These are phyloP conservation scores for Dipodascus geniculatus DNA, from an alignment of 805 yeast species.

Conservation along the genomic window DNA sequence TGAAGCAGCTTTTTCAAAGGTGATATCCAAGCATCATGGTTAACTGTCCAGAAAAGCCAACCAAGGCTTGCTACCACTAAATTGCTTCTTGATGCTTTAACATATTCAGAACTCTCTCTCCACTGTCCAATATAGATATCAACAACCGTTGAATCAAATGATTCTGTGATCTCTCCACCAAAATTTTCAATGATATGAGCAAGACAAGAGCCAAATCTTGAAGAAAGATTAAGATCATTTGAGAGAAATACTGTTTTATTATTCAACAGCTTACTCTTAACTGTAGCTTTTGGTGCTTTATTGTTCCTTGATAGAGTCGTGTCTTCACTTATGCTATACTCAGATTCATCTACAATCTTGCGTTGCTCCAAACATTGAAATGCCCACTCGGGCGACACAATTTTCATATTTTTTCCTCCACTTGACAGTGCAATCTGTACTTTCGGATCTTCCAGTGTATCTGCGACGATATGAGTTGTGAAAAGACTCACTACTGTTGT, in stretches of 20 bases:
- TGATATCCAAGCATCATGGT: conserved; percentile 39
- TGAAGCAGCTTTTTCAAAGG: conserved; percentile 52
- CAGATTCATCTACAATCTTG: conserved; percentile 37
- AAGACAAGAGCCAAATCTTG: conserved; percentile 31
- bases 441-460: conserved; percentile 4
- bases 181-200: conserved; percentile 33
- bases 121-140: conserved; percentile 51
- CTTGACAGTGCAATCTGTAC: conserved; percentile 35
- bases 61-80: conserved; percentile 50
- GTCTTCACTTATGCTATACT: conserved; percentile 9
- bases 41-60: conserved; percentile 66
- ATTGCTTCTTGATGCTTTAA: conserved; percentile 31
- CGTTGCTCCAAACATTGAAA: conserved; percentile 51
- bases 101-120: conserved; percentile 46
- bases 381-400: conserved; percentile 74
- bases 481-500: conserved; percentile 49
- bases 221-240: conserved; percentile 44
- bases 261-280: conserved; percentile 18
- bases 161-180: conserved; percentile 40
- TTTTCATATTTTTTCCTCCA: conserved; percentile 21
- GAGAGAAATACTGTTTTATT: conserved; percentile 40
- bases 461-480: conserved; percentile 70
- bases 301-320: background rate
- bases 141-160: conserved; percentile 18
- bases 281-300: background rate